phyloP scores from a whole-genome alignment of 805 yeast genomes.

The Ogataea nitratoaversa region DNA sequence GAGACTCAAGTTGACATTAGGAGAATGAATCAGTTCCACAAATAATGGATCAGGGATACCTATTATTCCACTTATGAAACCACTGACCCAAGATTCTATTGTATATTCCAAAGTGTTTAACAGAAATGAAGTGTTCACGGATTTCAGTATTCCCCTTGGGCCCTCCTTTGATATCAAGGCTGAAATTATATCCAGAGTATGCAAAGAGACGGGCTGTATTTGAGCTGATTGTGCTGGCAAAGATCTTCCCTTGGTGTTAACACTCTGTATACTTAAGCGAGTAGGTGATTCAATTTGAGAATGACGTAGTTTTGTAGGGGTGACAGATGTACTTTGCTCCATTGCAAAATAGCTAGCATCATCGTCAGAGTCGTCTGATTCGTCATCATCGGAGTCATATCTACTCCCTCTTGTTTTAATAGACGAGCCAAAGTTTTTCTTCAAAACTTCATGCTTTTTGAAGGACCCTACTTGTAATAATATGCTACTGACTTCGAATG shows the following conservation, averaged over 20 bases:
- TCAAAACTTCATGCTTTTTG: constrained; percentile 18
- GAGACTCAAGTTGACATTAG: constrained; percentile 69
- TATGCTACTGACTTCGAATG: constrained; percentile 78
- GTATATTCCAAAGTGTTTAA: constrained; percentile 71
- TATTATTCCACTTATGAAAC: constrained; percentile 74
- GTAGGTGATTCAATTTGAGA: constrained; percentile 28
- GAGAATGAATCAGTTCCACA: constrained; percentile 75
- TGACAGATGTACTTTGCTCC: constrained; percentile 8
- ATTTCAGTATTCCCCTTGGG: constrained; percentile 66
- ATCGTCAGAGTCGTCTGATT: constrained; percentile 38
- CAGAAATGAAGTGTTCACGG: constrained; percentile 75
- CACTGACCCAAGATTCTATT: constrained; percentile 88
- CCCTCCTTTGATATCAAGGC: constrained; percentile 67
- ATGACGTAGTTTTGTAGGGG: constrained; percentile 20
- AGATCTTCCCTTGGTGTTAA: background rate
- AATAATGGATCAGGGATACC: constrained; percentile 87
- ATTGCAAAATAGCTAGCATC: constrained; percentile 21
- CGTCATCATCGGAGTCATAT: constrained; percentile 22
- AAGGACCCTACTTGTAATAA: constrained; percentile 78
- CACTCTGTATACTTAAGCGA: background rate
- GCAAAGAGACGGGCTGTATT: constrained; percentile 54
- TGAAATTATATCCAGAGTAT: constrained; percentile 61
- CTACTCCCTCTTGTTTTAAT: background rate
- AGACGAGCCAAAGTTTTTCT: background rate
- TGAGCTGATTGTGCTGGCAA: constrained; percentile 15